Percentiles rank a stretch among this genome's conserved stretches.
Conservation (phyloP, 176 grass and related monocot species). For the Oryza glumipatula region DNA sequence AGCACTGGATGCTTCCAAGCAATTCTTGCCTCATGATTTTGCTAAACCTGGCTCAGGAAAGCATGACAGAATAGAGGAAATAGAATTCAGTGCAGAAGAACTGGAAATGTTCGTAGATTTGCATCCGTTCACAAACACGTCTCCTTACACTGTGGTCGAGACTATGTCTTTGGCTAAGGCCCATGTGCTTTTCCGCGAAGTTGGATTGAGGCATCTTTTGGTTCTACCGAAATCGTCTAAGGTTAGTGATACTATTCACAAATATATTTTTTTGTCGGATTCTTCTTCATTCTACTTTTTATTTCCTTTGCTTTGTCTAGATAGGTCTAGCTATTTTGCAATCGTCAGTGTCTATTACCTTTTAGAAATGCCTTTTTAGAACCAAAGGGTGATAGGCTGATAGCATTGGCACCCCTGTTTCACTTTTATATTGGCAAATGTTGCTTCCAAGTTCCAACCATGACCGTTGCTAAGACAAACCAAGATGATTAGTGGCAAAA, state of each 20-base stretch:
- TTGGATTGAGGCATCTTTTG: constrained; percentile 90
- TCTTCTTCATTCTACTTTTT: constrained; percentile 1
- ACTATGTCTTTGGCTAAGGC: constrained; percentile 97
- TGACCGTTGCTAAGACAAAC: background rate
- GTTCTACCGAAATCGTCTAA: constrained; percentile 82
- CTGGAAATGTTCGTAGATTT: constrained; percentile 94
- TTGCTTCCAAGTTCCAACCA: background rate
- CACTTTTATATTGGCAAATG: background rate
- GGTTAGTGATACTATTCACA: constrained; percentile 44
- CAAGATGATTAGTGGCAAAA: background rate
- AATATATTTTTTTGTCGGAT: background rate
- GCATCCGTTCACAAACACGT: constrained; percentile 91
- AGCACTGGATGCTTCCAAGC: constrained; percentile 45
- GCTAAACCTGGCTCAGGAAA: constrained; percentile 85
- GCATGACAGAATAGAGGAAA: constrained; percentile 66
- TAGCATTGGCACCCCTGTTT: background rate
- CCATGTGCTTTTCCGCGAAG: constrained; percentile 87
- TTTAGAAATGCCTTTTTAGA: background rate
- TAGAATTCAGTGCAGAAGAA: constrained; percentile 71
- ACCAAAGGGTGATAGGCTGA: background rate
- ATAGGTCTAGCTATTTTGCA: background rate
- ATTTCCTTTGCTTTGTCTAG: background rate
- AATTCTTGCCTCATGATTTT: constrained; percentile 75
- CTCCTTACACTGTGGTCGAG: constrained; percentile 95
- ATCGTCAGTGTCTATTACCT: background rate